Base-by-base conservation (phyloP, 441 rosid species). In the Syzygium malaccense region DNA sequence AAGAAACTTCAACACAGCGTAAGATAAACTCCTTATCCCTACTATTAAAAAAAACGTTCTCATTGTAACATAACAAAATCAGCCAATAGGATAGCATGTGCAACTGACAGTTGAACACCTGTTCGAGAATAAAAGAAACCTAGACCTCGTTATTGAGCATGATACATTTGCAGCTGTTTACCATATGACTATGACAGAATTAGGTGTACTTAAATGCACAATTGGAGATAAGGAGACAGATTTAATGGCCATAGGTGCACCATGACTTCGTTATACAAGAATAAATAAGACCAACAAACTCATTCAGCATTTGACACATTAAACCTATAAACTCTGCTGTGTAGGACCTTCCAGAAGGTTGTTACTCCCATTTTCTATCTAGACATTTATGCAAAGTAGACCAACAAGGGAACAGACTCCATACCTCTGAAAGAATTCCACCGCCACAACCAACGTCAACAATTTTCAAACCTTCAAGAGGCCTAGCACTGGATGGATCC, bases 361-460 rank as follows among this genome's bases (percentile, higher is more conserved):
- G 2, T 23, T 33, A 58, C 19, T 33, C 62, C 68, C 30, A 32
- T 55, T 20, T 53, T 55, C 28, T 56, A 4, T 37, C 25, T 11
- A 45, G 54, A 7, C 60, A 57, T 48, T 84, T 48, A 6, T 57
- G 55, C 58, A 45, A 86, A 87, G 49, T 32, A 57, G 56, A 15
- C 5, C 10, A 66, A 55, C 18, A 64, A 32, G 53, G 88, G 5
- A 30, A 64, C 0, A 3, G 54, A 32, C 18, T 55, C 25, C 18
- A 49, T 58, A 98, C 99, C 99, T 98, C 99, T 7, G 99, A 96
- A 88, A 98, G 98, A 87, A 98, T 94, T 87, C 99, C 99, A 32
- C 99, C 99, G 14, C 99, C 99, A 85, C 99, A 98, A 66, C 99
- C 99, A 55, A 98, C 95, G 89, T 98, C 99, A 45, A 93, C 90